Evolutionary conservation across 208 protist genomes (phyloP).

Genomic region (Naegleria lovaniensis): DNA sequence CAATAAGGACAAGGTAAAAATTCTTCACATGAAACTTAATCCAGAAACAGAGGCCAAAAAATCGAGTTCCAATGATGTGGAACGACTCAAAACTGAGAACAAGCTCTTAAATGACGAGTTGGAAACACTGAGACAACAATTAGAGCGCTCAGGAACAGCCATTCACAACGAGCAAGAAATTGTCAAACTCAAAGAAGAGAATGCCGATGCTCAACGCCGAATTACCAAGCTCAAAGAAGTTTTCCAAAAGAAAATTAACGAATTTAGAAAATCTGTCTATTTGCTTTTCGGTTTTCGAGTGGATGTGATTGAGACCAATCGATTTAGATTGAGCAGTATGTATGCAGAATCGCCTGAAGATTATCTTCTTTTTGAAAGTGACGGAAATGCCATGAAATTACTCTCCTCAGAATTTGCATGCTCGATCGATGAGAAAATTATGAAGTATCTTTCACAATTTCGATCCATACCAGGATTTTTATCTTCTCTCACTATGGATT

Average conservation of each 20-base stretch:
- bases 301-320: neutral
- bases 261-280: conserved; percentile 19
- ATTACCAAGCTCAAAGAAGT: conserved; percentile 1
- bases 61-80: neutral
- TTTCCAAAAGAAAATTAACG: conserved; percentile 12
- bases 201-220: neutral
- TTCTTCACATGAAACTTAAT: neutral
- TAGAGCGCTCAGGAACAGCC: neutral
- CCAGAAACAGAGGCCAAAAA: neutral
- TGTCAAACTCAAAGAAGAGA: neutral
- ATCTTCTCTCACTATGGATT: neutral
- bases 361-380: neutral
- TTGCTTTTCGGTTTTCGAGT: conserved; percentile 7
- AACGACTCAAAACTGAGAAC: neutral
- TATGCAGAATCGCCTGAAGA: conserved; percentile 3
- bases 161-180: neutral
- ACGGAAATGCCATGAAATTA: neutral
- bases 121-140: neutral
- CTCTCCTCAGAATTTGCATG: neutral
- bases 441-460: neutral
- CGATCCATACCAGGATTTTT: neutral
- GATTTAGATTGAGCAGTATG: neutral
- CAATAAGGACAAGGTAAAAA: neutral
- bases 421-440: neutral
- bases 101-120: neutral